Evolutionary conservation across 352 stramenopile genomes (phyloP).

Genomic region (Discostella stelligera): DNA sequence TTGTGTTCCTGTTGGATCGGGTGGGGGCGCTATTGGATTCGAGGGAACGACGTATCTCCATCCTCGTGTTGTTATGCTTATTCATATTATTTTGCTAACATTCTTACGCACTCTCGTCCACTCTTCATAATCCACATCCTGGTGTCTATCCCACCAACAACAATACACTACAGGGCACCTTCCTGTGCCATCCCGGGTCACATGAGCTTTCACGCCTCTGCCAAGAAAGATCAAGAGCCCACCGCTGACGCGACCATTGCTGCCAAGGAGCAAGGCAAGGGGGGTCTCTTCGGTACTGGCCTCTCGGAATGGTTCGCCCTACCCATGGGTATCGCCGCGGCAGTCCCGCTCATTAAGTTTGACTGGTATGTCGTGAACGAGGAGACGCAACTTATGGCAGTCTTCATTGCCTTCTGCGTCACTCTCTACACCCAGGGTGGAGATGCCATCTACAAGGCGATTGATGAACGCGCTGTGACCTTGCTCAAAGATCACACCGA

Average conservation of each 20-base stretch:
- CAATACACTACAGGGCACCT: constrained; percentile 22
- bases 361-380: constrained; percentile 77
- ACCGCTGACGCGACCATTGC: constrained; percentile 31
- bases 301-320: constrained; percentile 70
- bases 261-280: constrained; percentile 32
- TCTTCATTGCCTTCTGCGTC: constrained; percentile 75
- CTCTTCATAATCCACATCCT: constrained; percentile 2
- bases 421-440: constrained; percentile 76
- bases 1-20: background rate
- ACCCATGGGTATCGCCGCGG: constrained; percentile 65
- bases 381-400: constrained; percentile 74
- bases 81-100: constrained; percentile 22
- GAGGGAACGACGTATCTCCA: no score
- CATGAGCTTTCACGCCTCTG: constrained; percentile 63
- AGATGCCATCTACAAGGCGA: constrained; percentile 65
- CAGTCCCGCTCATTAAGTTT: constrained; percentile 74
- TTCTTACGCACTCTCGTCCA: constrained; percentile 15
- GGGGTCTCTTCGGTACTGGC: constrained; percentile 67
- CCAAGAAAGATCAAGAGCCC: constrained; percentile 65
- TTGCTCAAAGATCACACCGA: constrained; percentile 76
- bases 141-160: constrained; percentile 5
- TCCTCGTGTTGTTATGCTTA: no score
- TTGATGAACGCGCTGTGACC: constrained; percentile 63
- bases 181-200: constrained; percentile 25
- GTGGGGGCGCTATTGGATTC: background rate